Evolutionary conservation across 805 yeast species (phyloP), one percentile per base, ranked within the genome.

Genomic region (Citeromyces matritensis): DNA sequence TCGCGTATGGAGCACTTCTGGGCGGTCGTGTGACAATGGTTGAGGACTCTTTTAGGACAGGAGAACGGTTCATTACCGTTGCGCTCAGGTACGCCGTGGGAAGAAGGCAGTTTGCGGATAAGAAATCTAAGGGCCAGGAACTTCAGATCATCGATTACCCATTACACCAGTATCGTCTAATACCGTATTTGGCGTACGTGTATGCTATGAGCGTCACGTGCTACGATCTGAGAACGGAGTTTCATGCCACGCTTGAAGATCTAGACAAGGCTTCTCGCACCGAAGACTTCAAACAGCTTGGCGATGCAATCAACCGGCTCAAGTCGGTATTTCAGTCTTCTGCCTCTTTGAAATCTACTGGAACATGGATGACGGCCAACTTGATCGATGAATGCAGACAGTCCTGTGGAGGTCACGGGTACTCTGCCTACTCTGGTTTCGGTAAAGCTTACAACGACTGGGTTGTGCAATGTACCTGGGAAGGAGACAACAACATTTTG

Each of bases 381-480:
- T 62, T 80, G 42, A 85, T 86, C 47, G 94, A 84, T 50, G 86
- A 85, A 57, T 70, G 85, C 40, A 71, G 96, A 58, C 96, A 86
- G 57, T 66, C 94, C 2, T 85, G 95, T 55, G 95, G 96, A 51
- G 96, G 96, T 23, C 95, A 82, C 55, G 96, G 96, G 26, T 86
- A 86, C 57, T 83, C 94, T 15, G 73, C 85, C n/a, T 86, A 86
- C 55, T 73, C 83, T 40, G 94, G 86, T 2, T 81, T 86, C 49
- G 95, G 93, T 26, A 82, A 78, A 49, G 85, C 85, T 9, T 83
- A 73, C 60, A 68, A 69, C 39, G 96, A 86, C 53, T 88, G 94
- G 83, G 95, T 81, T n/a, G 95, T 86, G 26, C 95, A 86, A 58
- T 85, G 95, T 56, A 86, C 96, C 12, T 86, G 96, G 96, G 96